A percentile compares a stretch with the other conserved stretches of the same genome.
Conservation (phyloP, 2,329 filamentous ascomycete species). For the Dactylellina leptospora region DNA sequence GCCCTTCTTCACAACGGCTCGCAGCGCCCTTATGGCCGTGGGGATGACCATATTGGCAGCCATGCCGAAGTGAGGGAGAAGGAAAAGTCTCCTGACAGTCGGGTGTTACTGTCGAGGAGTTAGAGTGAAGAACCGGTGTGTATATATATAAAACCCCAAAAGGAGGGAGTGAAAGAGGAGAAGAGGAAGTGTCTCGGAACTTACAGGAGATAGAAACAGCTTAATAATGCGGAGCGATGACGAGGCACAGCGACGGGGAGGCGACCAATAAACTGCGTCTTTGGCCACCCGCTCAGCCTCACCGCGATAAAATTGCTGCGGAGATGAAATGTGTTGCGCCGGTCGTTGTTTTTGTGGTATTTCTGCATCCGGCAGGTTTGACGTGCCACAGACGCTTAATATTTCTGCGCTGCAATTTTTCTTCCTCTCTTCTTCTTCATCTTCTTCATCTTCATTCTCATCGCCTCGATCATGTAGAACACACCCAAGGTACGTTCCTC, state of each 20-base stretch:
- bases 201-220: slow-evolving; percentile 8
- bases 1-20: slow-evolving; percentile 64
- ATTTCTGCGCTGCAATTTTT: slow-evolving; percentile 49
- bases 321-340: slow-evolving; percentile 9
- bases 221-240: slow-evolving; percentile 17
- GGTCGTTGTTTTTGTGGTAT: neutral
- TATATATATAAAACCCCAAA: slow-evolving; percentile 11
- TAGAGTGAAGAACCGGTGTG: slow-evolving; percentile 16
- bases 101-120: slow-evolving; percentile 48
- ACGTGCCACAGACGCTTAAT: neutral
- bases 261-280: slow-evolving; percentile 16
- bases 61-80: slow-evolving; percentile 44
- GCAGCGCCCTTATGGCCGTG: slow-evolving; percentile 56
- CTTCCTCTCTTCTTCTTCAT: slow-evolving; percentile 28
- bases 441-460: slow-evolving; percentile 3
- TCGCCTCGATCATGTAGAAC: no score
- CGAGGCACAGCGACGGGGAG: slow-evolving; percentile 25
- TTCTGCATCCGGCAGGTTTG: slow-evolving; percentile 25
- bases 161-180: slow-evolving; percentile 1
- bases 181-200: slow-evolving; percentile 3
- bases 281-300: slow-evolving; percentile 7
- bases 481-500: no score
- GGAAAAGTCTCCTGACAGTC: slow-evolving; percentile 23
- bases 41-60: slow-evolving; percentile 53
- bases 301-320: no score